Base-by-base conservation (phyloP, 306 rosid species). In the Ormosia semicastrata region DNA sequence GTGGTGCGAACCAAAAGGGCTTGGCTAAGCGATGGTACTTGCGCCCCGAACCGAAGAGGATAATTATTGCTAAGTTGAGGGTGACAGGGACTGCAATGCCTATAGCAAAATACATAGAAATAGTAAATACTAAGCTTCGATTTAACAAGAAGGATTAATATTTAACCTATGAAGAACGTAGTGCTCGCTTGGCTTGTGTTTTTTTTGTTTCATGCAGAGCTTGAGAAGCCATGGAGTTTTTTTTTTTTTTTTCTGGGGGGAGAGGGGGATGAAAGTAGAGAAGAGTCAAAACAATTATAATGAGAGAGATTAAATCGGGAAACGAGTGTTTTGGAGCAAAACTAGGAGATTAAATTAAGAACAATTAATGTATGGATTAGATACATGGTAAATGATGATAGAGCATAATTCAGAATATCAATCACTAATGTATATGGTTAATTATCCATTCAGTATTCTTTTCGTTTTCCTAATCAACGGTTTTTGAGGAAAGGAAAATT, bases 1-100 rank as follows among this genome's bases (percentile, higher is more conserved):
- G 86, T 0, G 95, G 86, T 4, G 92, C 85, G 29, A 90, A 80
- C 97, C 98, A 90, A 6, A 88, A 36, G 0, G 94, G 94, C 13
- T 86, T 86, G 70, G 39, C 3, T 0, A 75, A 1, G 11, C 64
- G 54, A 7, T 84, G 57, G 84, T 86, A 91, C 15, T 79, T 82
- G 14, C 63, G 73, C 17, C 87, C 80, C 2, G 90, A 90, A 39
- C 92, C 89, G 9, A 90, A 88, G 3, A 87, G 14, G 73, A 89
- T 46, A 58, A 88, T 85, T 36, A 77, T 74, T 62, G 62, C 1
- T 24, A 87, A 6, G 34, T 78, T 88, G 3, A 94, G 33, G 8
- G 69, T 10, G 17, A 86, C n/a, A 0, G 98, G 98, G 33, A 87
- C 34, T 1, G 84, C 73, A 1, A 92, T 24, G 68, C 91, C 93